Percentiles rank a stretch among this genome's conserved stretches.
These are phyloP conservation scores for Lonicera japonica DNA, from an alignment of 129 eudicot genomes.

Conservation along the genomic window DNA sequence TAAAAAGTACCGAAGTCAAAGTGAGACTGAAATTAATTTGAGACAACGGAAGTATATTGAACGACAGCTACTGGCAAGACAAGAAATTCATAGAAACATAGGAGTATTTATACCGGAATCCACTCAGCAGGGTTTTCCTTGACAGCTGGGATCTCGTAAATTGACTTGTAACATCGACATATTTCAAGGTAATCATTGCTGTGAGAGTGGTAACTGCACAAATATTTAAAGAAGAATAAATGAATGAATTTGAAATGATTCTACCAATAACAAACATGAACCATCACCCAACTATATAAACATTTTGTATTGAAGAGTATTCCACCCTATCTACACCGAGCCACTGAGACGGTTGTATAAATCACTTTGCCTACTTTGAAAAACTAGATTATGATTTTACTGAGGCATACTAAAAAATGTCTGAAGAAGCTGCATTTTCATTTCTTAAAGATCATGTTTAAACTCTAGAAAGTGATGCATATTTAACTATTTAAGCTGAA, in stretches of 20 bases:
- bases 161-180: slow-evolving; percentile 87
- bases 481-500: not conserved
- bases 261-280: not conserved
- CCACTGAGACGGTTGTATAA: too few relatives aligned
- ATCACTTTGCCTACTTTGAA: too few relatives aligned
- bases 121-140: slow-evolving; percentile 73
- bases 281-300: not conserved
- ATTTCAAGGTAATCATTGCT: slow-evolving; percentile 89
- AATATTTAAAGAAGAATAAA: not conserved
- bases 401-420: not conserved
- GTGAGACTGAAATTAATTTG: too few relatives aligned
- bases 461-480: not conserved
- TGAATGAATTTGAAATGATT: not conserved
- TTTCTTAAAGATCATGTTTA: not conserved
- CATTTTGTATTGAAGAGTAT: not conserved
- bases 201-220: slow-evolving; percentile 65
- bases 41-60: too few relatives aligned
- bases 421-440: not conserved
- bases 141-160: slow-evolving; percentile 89
- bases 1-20: too few relatives aligned
- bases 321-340: too few relatives aligned
- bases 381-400: too few relatives aligned
- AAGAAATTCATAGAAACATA: not conserved
- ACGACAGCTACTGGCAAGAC: not conserved
- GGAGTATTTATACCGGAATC: slow-evolving; percentile 59